Evolutionary conservation across 352 stramenopile genomes (phyloP), one percentile per base, ranked within the genome.

Genomic region (Thalassiosira ordinaria): DNA sequence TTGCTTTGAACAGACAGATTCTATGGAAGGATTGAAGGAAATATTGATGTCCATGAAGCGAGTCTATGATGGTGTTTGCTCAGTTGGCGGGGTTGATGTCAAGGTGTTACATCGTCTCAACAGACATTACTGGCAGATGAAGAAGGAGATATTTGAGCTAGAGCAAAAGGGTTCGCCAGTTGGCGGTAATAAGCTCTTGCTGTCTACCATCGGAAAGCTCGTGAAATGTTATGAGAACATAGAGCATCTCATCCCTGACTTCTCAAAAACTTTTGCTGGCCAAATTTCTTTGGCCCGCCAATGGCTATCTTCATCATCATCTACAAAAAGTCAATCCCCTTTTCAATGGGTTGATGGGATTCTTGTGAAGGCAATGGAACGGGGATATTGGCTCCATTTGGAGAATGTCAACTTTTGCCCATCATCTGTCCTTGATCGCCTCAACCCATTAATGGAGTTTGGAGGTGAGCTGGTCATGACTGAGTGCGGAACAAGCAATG

Each of bases 341-440:
- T 99, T 99, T 75, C 94, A 98, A 57, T 99, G 98, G 98, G 94
- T 98, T 14, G 97, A 99, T 86, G 98, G 98, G 4, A 95, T 97
- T 35, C 87, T 99, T 18, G 96, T 99, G 9, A 87, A 98, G 74
- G 98, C 98, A 1, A 97, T 99, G 91, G 93, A 98, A 56, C 92
- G 96, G 31, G 98, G 98, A n/a, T 94, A 99, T 52, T 99, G 98
- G 98, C 87, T 99, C 5, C 82, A 99, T 46, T 88, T 99, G 13
- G 97, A 99, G 82, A 99, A 99, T 80, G 97, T 98, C 16, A 99
- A 99, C 85, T 97, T 99, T 65, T 99, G 97, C 88, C 97, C 96
- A 77, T 97, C 97, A 0, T 98, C 97, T 31, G 98, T 99, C 16
- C 90, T 99, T 22, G 98, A 99, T 93, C 95, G 98, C 35, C 91